Conservation (phyloP, 306 rosid genomes). For the Prunus mira region DNA sequence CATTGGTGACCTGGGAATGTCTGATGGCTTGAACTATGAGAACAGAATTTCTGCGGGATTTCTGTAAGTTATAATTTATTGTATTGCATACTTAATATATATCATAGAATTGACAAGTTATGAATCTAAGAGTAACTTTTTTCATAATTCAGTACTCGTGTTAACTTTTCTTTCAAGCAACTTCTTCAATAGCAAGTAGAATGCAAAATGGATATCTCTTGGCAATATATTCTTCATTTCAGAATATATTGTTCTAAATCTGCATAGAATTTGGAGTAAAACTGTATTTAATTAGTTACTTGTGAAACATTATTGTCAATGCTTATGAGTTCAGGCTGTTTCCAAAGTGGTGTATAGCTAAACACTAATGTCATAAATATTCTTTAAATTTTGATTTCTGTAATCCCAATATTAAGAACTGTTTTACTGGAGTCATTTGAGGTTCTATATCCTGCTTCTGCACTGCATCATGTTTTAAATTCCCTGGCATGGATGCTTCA, state of each 20-base stretch:
- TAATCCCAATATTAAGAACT: neutral
- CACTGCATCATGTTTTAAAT: neutral
- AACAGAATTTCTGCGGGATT: slow-evolving; percentile 82
- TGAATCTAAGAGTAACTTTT: slow-evolving; percentile 4
- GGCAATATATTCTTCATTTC: neutral
- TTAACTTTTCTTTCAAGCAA: neutral
- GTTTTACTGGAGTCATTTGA: neutral
- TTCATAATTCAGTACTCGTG: neutral
- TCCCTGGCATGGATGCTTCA: neutral
- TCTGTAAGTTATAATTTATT: slow-evolving; percentile 51
- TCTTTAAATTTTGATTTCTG: neutral
- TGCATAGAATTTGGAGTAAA: neutral
- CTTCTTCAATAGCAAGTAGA: neutral
- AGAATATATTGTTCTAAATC: neutral
- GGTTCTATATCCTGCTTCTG: neutral
- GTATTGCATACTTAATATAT: neutral
- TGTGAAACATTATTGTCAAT: neutral
- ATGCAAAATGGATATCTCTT: neutral
- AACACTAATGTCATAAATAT: neutral
- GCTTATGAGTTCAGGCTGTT: neutral
- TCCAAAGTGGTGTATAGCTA: neutral
- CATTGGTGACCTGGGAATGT: slow-evolving; percentile 89
- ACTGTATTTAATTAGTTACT: neutral
- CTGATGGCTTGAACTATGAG: slow-evolving; percentile 82
- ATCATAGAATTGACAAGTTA: neutral